These are phyloP conservation scores for Mycosarcoma mackinlayi DNA, from an alignment of 1,284 basidiomycete species.

Conservation along the genomic window DNA sequence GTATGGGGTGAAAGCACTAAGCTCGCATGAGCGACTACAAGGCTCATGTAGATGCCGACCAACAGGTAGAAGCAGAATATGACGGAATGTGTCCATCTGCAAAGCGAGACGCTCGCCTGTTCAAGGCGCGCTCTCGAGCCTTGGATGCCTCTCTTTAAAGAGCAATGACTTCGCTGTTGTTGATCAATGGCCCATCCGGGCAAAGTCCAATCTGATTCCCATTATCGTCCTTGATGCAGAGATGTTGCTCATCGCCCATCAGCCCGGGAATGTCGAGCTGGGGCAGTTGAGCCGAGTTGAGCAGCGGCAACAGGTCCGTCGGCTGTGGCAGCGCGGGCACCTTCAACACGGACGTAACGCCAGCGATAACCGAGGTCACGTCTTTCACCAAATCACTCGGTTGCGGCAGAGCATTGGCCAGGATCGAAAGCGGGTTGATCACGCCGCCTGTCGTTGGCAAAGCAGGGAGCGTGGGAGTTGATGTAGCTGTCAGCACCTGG, in stretches of 20 bases:
- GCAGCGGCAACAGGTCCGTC: slow-evolving; percentile 28
- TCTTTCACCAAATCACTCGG: slow-evolving; percentile 18
- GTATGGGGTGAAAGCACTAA: no score
- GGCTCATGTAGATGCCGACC: no score
- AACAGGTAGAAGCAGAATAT: no score
- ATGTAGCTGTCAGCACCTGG: slow-evolving; percentile 26
- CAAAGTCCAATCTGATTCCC: slow-evolving; percentile 37
- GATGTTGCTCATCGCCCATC: slow-evolving; percentile 24
- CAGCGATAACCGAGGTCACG: slow-evolving; percentile 28
- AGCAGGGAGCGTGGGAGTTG: slow-evolving; percentile 5
- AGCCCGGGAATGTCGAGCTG: slow-evolving; percentile 29
- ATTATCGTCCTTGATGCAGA: slow-evolving; percentile 29
- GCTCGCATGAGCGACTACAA: no score
- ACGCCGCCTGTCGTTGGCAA: slow-evolving; percentile 24
- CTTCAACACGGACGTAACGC: slow-evolving; percentile 22
- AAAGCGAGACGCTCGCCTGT: no score
- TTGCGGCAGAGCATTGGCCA: slow-evolving; percentile 22
- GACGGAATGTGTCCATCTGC: no score
- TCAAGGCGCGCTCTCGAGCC: no score
- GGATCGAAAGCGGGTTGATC: slow-evolving; percentile 33
- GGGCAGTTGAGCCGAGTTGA: slow-evolving; percentile 23
- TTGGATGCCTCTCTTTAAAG: not conserved
- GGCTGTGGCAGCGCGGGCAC: slow-evolving; percentile 22
- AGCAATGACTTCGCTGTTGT: slow-evolving; percentile 27
- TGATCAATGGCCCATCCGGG: slow-evolving; percentile 25